Evolutionary conservation across 163 green algal genomes (phyloP), one percentile per base, ranked within the genome.

Genomic region (Scenedesmus sp.): DNA sequence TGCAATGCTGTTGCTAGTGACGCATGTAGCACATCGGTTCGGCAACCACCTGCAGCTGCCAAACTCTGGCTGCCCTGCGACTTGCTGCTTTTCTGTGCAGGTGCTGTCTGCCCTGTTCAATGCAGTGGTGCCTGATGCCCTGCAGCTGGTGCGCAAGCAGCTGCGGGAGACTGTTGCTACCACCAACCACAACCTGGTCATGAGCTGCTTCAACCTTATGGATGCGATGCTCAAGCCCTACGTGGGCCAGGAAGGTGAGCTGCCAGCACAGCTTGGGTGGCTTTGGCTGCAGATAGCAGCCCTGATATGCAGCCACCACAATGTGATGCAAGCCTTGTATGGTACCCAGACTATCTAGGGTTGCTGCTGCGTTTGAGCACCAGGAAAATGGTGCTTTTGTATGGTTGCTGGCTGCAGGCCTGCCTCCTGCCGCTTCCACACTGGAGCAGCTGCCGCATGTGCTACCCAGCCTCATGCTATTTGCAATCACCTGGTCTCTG

Each of bases 171-270:
- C 94, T 12, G 95, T 98, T 6, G 10, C 90, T 33, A 97, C 96
- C 1, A 94, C 95, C 42, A 94, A 96, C 93, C 94, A 95, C 91
- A 96, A 96, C 91, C 92, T 98, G 72, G 93, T 97, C 5, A 76
- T 89, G 0, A 94, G 91, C 43, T 95, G 94, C 89, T 98, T 98
- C 93, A 95, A 94, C 56, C 81, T 98, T 26, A 97, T 98, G 96
- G 95, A 97, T 90, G 79, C 95, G 0, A 83, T 98, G 72, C 72
- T 97, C 10, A 43, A 51, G 59, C 53, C 35, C 16, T 90, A 90
- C 35, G 16, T 72, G 1, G 70, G 86, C 72, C 42, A 83, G 40
- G 87, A 85, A 43, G 80, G 51, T 79, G 87, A 40, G 78, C 30
- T 40, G 3, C 5, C 65, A 76, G 30, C 65, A 40, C 30, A 76